Evolutionary conservation across 2,329 filamentous ascomycete genomes (phyloP).

Genomic region (Corniculantispora saksenae): DNA sequence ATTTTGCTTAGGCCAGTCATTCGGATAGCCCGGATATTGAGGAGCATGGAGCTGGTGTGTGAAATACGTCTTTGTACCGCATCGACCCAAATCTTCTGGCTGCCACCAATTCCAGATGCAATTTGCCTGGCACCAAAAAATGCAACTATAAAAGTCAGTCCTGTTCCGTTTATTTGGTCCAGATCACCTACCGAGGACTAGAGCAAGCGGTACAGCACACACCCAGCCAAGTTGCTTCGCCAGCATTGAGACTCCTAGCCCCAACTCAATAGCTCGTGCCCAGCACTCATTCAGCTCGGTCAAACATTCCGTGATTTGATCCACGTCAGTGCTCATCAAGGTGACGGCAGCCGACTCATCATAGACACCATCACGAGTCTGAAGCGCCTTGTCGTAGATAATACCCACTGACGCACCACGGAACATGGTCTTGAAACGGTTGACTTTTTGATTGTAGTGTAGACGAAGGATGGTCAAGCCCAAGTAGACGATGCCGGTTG

Average conservation of each 20-base stretch:
- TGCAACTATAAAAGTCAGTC: constrained; percentile 14
- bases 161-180: neutral
- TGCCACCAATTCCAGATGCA: constrained; percentile 20
- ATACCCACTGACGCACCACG: constrained; percentile 24
- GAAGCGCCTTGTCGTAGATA: constrained; percentile 26
- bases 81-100: constrained; percentile 24
- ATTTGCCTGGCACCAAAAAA: constrained; percentile 22
- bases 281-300: constrained; percentile 25
- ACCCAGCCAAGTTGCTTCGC: constrained; percentile 25
- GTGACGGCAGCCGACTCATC: constrained; percentile 22
- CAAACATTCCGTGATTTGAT: constrained; percentile 18
- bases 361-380: constrained; percentile 17
- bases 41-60: constrained; percentile 32
- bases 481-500: constrained; percentile 25
- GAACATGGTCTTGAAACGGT: constrained; percentile 26
- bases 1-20: constrained; percentile 40
- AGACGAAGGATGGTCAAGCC: constrained; percentile 23
- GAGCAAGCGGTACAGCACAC: constrained; percentile 23
- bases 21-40: constrained; percentile 41
- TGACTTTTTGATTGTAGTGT: constrained; percentile 23
- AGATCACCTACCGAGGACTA: constrained; percentile 22
- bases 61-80: constrained; percentile 24
- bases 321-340: constrained; percentile 23
- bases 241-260: constrained; percentile 22
- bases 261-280: constrained; percentile 25